These are phyloP conservation scores for Cladobotryum mycophilum DNA, from an alignment of 2,329 filamentous ascomycete species.

Conservation along the genomic window DNA sequence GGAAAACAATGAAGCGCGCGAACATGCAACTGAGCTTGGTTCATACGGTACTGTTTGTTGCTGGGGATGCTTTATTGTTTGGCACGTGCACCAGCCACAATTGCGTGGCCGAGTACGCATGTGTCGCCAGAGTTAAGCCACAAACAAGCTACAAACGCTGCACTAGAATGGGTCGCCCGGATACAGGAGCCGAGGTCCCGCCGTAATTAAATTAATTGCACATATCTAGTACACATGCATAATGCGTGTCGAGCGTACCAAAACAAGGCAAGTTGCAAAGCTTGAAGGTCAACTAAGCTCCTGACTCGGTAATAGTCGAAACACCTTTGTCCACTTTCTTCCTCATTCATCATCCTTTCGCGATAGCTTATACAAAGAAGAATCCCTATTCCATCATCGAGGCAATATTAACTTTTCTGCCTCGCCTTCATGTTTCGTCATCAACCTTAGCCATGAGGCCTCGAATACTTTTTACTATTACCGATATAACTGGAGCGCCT, in stretches of 20 bases:
- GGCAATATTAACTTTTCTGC: too few relatives aligned
- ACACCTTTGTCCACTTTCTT: too few relatives aligned
- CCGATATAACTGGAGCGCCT: too few relatives aligned
- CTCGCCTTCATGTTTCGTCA: slow-evolving; percentile 14
- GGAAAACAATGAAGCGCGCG: neutral
- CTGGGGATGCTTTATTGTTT: neutral
- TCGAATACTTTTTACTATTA: neutral
- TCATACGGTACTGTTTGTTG: neutral
- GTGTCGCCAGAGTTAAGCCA: too few relatives aligned
- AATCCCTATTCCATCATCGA: slow-evolving; percentile 4
- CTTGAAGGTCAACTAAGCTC: too few relatives aligned
- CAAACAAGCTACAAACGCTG: neutral
- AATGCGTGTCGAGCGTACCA: too few relatives aligned
- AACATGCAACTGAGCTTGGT: neutral
- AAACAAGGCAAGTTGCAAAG: too few relatives aligned
- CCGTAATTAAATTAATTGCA: neutral
- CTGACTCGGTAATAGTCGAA: too few relatives aligned
- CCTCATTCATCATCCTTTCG: neutral
- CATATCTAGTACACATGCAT: neutral
- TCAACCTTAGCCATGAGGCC: slow-evolving; percentile 23
- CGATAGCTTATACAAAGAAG: neutral
- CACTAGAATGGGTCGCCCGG: too few relatives aligned
- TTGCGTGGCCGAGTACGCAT: neutral
- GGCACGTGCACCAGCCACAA: neutral
- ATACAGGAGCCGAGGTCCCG: neutral